Evolutionary conservation across 305 asterid genomes (phyloP), one percentile per base, ranked within the genome.

Genomic region (Fraxinus baroniana): DNA sequence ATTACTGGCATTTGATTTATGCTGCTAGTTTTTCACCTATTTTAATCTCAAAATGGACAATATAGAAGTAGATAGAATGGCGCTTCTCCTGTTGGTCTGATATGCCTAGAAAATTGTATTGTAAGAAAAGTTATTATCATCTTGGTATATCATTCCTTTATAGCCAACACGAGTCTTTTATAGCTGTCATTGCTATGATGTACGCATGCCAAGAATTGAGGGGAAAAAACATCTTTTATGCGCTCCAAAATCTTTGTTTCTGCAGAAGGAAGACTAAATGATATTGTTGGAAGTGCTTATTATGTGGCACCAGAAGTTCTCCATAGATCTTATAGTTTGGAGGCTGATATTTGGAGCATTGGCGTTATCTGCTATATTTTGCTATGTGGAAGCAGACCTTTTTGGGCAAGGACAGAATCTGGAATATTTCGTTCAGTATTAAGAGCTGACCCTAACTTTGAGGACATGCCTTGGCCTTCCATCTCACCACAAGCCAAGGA

Each of bases 301-400:
- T 94, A 94, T 81, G 98, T 94, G 84, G 98, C 98, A 82, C 98
- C 98, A 24, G 98, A 95, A 88, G 98, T 93, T 83, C 98, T 95
- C 30, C 98, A 95, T 81, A 90, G 98, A 85, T 94, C 98, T 41
- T 95, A 95, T 86, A 94, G 97, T 84, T 90, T 91, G 85, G 98
- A 95, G 87, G 98, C 92, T 15, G 98, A 95, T 85, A 94, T 94
- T 62, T 95, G 98, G 98, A 95, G 98, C 87, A 92, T 94, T 80
- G 98, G 98, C 77, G 98, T 92, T 74, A 95, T 95, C 79, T 82
- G 97, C 39, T 95, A 93, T 86, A 95, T 95, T 81, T 88, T 95
- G 87, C 89, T 95, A 68, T 95, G 98, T 85, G 98, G 98, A 82
- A 93, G 98, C 90, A 88, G 98, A 88, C 98, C 98, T 70, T 95